Conservation (phyloP, 148 eudicot genomes). For the Camellia sinensis region DNA sequence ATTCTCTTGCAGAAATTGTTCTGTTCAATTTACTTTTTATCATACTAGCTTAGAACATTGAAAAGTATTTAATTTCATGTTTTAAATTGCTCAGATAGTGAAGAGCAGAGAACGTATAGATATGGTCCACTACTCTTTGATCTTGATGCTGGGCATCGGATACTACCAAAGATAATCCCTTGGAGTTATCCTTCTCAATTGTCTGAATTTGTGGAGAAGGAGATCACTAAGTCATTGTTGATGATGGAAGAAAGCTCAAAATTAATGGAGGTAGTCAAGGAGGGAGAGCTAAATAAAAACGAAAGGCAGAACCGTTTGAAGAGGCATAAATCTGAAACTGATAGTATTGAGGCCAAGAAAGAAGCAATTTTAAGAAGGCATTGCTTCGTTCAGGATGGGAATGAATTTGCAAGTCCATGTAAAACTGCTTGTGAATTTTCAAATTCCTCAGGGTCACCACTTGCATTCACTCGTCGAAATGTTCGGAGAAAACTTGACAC, state of each 20-base stretch:
- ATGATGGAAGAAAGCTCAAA: slow-evolving; percentile 42
- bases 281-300: slow-evolving; percentile 34
- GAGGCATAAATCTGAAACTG: slow-evolving; percentile 26
- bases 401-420: slow-evolving; percentile 32
- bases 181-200: slow-evolving; percentile 65
- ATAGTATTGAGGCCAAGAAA: slow-evolving; percentile 62
- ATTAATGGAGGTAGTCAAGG: slow-evolving; percentile 36
- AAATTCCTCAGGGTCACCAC: slow-evolving; percentile 59
- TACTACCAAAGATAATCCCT: slow-evolving; percentile 64
- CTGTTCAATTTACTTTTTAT: slow-evolving; percentile 1
- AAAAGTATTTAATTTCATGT: neutral
- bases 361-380: slow-evolving; percentile 64
- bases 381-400: slow-evolving; percentile 35
- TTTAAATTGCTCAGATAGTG: slow-evolving; percentile 40
- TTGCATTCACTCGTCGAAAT: slow-evolving; percentile 52
- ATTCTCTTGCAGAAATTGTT: neutral
- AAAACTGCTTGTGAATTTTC: slow-evolving; percentile 39
- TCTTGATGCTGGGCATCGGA: slow-evolving; percentile 61
- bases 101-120: slow-evolving; percentile 20
- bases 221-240: slow-evolving; percentile 52
- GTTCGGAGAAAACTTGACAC: slow-evolving; percentile 46
- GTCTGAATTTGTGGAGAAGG: slow-evolving; percentile 69
- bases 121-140: slow-evolving; percentile 53
- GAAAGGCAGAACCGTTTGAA: slow-evolving; percentile 18
- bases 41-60: neutral